Conservation (phyloP, 345 rosid species). For the Diplotaxis tenuifolia region DNA sequence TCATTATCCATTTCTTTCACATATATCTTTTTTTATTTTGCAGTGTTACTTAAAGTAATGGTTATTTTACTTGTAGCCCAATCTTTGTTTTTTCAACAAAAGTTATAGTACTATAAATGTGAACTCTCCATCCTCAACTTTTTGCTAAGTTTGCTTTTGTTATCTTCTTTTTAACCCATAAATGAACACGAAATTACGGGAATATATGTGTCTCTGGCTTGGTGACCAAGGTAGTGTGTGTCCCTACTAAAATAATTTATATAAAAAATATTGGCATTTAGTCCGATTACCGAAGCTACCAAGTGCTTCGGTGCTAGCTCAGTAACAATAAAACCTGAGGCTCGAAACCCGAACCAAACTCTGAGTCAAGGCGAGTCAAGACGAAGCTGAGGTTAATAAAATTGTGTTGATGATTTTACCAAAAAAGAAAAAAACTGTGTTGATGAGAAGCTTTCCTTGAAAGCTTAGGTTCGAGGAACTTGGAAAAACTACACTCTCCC, state of each 20-base stretch:
- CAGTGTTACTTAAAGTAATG: not conserved
- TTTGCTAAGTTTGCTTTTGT: not conserved
- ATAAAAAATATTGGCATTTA: slow-evolving; percentile 37
- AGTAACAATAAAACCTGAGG: slow-evolving; percentile 12
- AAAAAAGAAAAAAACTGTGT: too few relatives aligned
- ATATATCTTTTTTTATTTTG: not conserved
- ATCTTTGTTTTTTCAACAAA: not conserved
- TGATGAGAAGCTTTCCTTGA: slow-evolving; percentile 31
- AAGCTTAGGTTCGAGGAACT: slow-evolving; percentile 39
- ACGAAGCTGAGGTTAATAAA: not conserved
- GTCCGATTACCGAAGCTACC: slow-evolving; percentile 38
- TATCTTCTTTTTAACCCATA: not conserved
- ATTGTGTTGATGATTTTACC: too few relatives aligned
- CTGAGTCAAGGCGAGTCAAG: slow-evolving; percentile 29
- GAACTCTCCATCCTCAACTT: not conserved
- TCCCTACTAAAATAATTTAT: slow-evolving; percentile 16
- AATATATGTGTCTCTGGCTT: slow-evolving; percentile 34
- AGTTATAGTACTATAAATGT: not conserved
- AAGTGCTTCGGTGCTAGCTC: slow-evolving; percentile 20
- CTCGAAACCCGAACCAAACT: slow-evolving; percentile 32
- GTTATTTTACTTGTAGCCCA: not conserved
- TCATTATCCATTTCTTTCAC: not conserved
- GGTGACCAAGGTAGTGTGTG: slow-evolving; percentile 44
- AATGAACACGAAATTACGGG: not conserved
- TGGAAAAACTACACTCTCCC: slow-evolving; percentile 39